Percentiles rank a stretch among this genome's conserved stretches.
phyloP scores from a whole-genome alignment of 75 land plant genomes.

The Pinus taeda region DNA sequence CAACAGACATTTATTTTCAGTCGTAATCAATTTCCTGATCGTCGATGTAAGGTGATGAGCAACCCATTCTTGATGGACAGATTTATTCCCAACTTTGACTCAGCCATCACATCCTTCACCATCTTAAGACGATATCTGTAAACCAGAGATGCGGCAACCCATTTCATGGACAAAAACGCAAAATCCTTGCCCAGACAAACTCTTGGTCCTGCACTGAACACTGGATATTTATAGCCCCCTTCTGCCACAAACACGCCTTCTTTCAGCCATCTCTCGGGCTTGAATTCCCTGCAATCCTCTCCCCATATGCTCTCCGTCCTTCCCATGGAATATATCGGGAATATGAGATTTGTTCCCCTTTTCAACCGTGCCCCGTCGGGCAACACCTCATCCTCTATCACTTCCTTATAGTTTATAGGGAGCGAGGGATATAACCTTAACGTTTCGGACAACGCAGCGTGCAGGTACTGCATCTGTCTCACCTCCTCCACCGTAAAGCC shows the following conservation, averaged over 20 bases:
- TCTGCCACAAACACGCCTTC: conserved; percentile 26
- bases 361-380: conserved; percentile 42
- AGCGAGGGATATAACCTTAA: conserved; percentile 56
- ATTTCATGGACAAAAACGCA: conserved; percentile 56
- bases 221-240: conserved; percentile 46
- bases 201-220: conserved; percentile 60
- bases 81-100: conserved; percentile 48
- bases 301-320: conserved; percentile 69
- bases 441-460: conserved; percentile 53
- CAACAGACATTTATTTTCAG: background rate
- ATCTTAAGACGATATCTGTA: conserved; percentile 25
- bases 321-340: conserved; percentile 49
- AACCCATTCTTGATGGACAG: conserved; percentile 67
- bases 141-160: conserved; percentile 38
- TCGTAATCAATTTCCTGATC: background rate
- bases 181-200: conserved; percentile 58
- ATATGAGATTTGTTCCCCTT: conserved; percentile 38
- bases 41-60: conserved; percentile 25
- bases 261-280: conserved; percentile 53
- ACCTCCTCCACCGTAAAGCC: conserved; percentile 31
- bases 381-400: conserved; percentile 37
- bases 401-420: conserved; percentile 43
- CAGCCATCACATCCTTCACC: conserved; percentile 23
- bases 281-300: conserved; percentile 35
- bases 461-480: conserved; percentile 48